phyloP scores from a whole-genome alignment of 257 asterid species.

The Nicotiana undulata region DNA sequence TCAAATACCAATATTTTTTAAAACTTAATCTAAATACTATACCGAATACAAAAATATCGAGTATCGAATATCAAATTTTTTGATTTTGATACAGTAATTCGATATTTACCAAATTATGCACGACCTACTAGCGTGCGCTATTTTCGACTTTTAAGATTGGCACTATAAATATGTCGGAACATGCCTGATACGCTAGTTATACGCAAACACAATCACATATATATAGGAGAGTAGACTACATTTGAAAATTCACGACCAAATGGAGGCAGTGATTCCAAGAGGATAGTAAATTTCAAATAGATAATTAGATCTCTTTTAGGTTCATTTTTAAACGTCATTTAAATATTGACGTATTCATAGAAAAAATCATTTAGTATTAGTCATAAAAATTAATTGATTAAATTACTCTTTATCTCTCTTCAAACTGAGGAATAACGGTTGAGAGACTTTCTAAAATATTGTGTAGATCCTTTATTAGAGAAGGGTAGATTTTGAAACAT shows the following conservation, averaged over 20 bases:
- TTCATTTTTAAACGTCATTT: no score
- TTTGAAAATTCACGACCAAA: background rate
- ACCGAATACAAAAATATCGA: no score
- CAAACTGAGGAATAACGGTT: background rate
- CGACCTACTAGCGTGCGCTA: no score
- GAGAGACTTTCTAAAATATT: background rate
- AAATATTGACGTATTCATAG: no score
- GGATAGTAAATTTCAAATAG: background rate
- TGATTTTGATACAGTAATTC: no score
- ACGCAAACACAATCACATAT: background rate
- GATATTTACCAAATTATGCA: no score
- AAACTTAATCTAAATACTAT: no score
- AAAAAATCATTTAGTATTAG: no score
- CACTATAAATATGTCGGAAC: background rate
- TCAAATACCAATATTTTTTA: no score
- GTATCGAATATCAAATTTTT: no score
- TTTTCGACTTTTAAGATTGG: background rate
- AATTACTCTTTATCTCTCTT: background rate
- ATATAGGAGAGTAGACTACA: background rate
- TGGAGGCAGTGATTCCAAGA: background rate
- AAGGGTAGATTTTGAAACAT: background rate
- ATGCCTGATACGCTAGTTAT: background rate
- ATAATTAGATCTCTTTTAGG: no score
- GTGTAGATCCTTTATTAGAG: background rate
- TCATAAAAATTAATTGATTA: no score